Conservation (phyloP, 1,284 basidiomycete species). For the Kwoniella shivajii region DNA sequence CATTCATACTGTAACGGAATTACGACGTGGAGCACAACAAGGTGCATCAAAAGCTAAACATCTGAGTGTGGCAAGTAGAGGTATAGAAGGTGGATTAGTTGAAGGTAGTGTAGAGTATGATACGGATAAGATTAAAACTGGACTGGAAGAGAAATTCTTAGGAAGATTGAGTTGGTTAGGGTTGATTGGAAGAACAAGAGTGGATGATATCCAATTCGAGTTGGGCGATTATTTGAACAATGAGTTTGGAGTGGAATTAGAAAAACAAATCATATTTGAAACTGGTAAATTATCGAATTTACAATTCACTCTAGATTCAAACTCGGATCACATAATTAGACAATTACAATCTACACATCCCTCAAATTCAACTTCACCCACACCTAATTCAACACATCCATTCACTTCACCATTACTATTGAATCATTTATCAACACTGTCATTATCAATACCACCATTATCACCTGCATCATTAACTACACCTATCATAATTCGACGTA, state of each 20-base stretch:
- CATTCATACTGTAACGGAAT: slow-evolving; percentile 19
- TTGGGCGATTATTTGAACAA: slow-evolving; percentile 61
- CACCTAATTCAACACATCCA: slow-evolving; percentile 32
- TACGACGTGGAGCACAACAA: slow-evolving; percentile 21
- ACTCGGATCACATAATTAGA: slow-evolving; percentile 53
- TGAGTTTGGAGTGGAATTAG: slow-evolving; percentile 67
- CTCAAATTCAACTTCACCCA: slow-evolving; percentile 44
- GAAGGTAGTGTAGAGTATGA: slow-evolving; percentile 59
- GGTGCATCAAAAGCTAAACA: slow-evolving; percentile 36
- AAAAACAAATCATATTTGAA: slow-evolving; percentile 70
- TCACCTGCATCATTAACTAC: slow-evolving; percentile 60
- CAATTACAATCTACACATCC: too few relatives aligned
- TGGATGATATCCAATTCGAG: slow-evolving; percentile 70
- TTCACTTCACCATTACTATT: slow-evolving; percentile 68
- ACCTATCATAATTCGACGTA: slow-evolving; percentile 63
- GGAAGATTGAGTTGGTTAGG: slow-evolving; percentile 66
- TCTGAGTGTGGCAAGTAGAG: slow-evolving; percentile 35
- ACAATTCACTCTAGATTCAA: slow-evolving; percentile 59
- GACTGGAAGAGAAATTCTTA: slow-evolving; percentile 62
- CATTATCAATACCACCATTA: slow-evolving; percentile 60
- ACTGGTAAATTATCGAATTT: slow-evolving; percentile 66
- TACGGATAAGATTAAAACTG: slow-evolving; percentile 58
- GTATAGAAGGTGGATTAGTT: slow-evolving; percentile 51
- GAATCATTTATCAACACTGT: slow-evolving; percentile 63
- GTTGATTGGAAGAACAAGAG: slow-evolving; percentile 60